Evolutionary conservation across 768 basidiomycete species (phyloP).

Genomic region (Porphyrellus cyaneotinctus): DNA sequence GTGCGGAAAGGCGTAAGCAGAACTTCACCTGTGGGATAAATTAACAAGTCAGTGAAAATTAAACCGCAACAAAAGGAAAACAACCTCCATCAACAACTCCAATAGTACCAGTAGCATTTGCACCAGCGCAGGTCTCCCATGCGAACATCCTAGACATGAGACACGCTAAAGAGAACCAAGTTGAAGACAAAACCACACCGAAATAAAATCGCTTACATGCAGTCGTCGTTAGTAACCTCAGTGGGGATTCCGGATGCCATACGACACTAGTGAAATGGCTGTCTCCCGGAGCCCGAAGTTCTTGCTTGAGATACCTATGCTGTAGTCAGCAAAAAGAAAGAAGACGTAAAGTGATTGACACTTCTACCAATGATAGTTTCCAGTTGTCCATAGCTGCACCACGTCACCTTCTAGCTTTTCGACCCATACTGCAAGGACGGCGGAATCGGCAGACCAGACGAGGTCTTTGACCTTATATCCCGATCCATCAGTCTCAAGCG

Average conservation of each 20-base stretch:
- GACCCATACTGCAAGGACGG: conserved; percentile 81
- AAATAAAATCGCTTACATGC: conserved; percentile 42
- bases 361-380: conserved; percentile 89
- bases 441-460: conserved; percentile 86
- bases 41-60: background rate
- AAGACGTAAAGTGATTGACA: background rate
- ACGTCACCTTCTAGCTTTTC: conserved; percentile 61
- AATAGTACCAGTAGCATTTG: conserved; percentile 78
- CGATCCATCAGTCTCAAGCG: conserved; percentile 40
- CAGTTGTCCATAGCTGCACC: conserved; percentile 93
- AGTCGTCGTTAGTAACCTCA: conserved; percentile 64
- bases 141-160: conserved; percentile 59
- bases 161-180: conserved; percentile 34
- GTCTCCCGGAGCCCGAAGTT: conserved; percentile 52
- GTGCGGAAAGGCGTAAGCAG: conserved; percentile 90
- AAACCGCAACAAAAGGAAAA: conserved; percentile 23
- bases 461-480: conserved; percentile 74
- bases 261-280: conserved; percentile 64
- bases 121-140: conserved; percentile 80
- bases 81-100: conserved; percentile 86
- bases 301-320: conserved; percentile 88
- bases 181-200: conserved; percentile 1
- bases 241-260: conserved; percentile 86
- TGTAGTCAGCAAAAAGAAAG: conserved; percentile 4
- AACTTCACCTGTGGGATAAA: conserved; percentile 50